phyloP scores from a whole-genome alignment of 2,329 filamentous ascomycete genomes.

The Lizonia empirigonia region DNA sequence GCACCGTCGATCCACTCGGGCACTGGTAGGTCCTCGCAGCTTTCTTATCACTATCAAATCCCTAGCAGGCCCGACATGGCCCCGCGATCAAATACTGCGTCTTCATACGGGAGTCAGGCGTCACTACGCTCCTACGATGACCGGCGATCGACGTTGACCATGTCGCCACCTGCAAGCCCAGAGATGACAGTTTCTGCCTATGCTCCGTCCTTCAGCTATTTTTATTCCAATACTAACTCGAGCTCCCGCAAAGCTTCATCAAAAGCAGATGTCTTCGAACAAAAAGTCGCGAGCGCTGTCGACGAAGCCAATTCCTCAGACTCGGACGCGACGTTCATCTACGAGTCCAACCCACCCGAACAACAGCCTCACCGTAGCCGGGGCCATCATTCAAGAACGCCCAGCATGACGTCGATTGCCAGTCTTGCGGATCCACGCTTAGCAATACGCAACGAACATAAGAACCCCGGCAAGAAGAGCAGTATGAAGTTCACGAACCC shows the following conservation, averaged over 20 bases:
- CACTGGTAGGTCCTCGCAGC: constrained; percentile 66
- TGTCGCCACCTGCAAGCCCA: constrained; percentile 34
- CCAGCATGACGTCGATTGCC: constrained; percentile 81
- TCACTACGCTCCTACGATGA: constrained; percentile 42
- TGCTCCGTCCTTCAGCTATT: constrained; percentile 40
- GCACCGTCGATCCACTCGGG: constrained; percentile 71
- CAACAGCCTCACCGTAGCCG: constrained; percentile 67
- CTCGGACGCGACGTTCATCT: constrained; percentile 98
- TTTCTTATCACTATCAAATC: constrained; percentile 42
- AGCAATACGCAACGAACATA: constrained; percentile 66
- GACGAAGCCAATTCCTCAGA: constrained; percentile 96
- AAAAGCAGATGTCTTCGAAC: constrained; percentile 97
- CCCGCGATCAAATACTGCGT: constrained; percentile 33
- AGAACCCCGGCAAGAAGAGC: constrained; percentile 74
- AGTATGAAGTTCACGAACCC: constrained; percentile 93
- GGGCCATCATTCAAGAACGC: constrained; percentile 86
- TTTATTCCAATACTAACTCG: constrained; percentile 45
- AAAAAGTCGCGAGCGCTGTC: constrained; percentile 92
- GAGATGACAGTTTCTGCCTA: constrained; percentile 35
- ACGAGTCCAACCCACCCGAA: constrained; percentile 89
- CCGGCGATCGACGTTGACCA: constrained; percentile 31
- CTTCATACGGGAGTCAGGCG: constrained; percentile 39
- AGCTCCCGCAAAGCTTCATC: constrained; percentile 70
- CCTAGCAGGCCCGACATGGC: constrained; percentile 33
- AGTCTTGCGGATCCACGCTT: constrained; percentile 67